phyloP scores from a whole-genome alignment of 2,329 filamentous ascomycete species.

The Venturia pyrina region DNA sequence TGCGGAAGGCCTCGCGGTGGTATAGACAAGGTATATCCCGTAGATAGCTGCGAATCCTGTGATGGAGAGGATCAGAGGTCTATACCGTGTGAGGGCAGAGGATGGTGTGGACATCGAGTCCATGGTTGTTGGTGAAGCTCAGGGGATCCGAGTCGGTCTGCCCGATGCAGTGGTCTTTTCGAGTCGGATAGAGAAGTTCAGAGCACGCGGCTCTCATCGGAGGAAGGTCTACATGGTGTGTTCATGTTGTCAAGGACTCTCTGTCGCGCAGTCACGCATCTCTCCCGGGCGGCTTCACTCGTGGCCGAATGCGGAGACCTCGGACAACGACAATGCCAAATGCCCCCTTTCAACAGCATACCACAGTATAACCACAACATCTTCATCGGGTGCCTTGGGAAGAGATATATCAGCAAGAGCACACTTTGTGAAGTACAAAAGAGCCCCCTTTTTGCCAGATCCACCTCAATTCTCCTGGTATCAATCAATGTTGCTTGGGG shows the following conservation, averaged over 20 bases:
- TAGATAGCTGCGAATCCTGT: constrained; percentile 48
- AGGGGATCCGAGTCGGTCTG: background rate
- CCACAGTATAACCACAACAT: too few species aligned
- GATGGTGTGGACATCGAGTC: constrained; percentile 8
- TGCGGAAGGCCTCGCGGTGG: constrained; percentile 22
- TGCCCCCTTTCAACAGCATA: background rate
- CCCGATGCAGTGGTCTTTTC: background rate
- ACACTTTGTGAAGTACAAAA: too few species aligned
- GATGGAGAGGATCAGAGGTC: constrained; percentile 44
- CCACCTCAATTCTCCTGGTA: too few species aligned
- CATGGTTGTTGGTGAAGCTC: background rate
- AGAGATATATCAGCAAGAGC: too few species aligned
- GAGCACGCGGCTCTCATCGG: background rate
- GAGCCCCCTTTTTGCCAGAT: too few species aligned
- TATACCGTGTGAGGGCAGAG: constrained; percentile 25
- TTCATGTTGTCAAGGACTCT: background rate
- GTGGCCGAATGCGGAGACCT: background rate
- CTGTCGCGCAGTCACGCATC: background rate
- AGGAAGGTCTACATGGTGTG: constrained; percentile 5
- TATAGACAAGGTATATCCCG: constrained; percentile 50
- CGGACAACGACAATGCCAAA: background rate
- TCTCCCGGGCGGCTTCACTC: background rate
- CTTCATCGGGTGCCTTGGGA: too few species aligned
- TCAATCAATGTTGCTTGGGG: too few species aligned
- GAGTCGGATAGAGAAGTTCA: background rate